Evolutionary conservation across 176 grass and related monocot genomes (phyloP).

Genomic region (Zea mays): DNA sequence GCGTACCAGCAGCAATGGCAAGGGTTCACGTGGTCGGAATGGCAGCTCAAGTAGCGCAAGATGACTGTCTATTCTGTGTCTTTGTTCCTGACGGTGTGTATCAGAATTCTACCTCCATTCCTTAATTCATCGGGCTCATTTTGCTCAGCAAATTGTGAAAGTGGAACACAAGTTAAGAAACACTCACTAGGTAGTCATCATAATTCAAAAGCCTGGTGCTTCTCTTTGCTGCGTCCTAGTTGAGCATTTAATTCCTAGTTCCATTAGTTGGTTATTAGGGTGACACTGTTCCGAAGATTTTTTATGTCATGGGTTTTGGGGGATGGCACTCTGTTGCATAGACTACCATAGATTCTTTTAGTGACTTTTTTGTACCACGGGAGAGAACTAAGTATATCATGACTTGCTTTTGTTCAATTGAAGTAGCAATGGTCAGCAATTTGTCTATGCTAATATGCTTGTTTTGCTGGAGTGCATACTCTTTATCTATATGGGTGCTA

Average conservation of each 20-base stretch:
- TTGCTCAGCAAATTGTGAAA: conserved; percentile 46
- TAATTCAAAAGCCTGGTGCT: conserved; percentile 37
- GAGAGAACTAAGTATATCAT: conserved; percentile 52
- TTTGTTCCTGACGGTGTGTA: conserved; percentile 45
- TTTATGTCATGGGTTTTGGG: conserved; percentile 33
- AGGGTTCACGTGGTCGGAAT: conserved; percentile 37
- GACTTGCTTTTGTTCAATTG: conserved; percentile 43
- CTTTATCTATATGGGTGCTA: conserved; percentile 25
- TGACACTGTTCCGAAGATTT: conserved; percentile 37
- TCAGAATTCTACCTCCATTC: conserved; percentile 42
- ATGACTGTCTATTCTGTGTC: conserved; percentile 41
- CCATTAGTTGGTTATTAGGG: conserved; percentile 46
- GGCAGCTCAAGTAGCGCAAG: conserved; percentile 50
- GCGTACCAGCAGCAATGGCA: conserved; percentile 39
- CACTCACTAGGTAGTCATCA: conserved; percentile 36
- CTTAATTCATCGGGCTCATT: conserved; percentile 47
- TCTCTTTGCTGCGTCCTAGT: conserved; percentile 42
- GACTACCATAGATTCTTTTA: conserved; percentile 50
- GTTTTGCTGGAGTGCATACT: conserved; percentile 19
- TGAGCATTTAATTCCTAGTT: conserved; percentile 35
- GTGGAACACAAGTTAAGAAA: conserved; percentile 29
- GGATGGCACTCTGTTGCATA: conserved; percentile 42
- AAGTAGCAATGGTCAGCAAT: conserved; percentile 40
- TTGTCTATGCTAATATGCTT: conserved; percentile 5
- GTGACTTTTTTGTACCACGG: conserved; percentile 52